A percentile compares a stretch with the other conserved stretches of the same genome.
Evolutionary conservation across 2,329 filamentous ascomycete genomes (phyloP).

Genomic region (Volutella citrinella): DNA sequence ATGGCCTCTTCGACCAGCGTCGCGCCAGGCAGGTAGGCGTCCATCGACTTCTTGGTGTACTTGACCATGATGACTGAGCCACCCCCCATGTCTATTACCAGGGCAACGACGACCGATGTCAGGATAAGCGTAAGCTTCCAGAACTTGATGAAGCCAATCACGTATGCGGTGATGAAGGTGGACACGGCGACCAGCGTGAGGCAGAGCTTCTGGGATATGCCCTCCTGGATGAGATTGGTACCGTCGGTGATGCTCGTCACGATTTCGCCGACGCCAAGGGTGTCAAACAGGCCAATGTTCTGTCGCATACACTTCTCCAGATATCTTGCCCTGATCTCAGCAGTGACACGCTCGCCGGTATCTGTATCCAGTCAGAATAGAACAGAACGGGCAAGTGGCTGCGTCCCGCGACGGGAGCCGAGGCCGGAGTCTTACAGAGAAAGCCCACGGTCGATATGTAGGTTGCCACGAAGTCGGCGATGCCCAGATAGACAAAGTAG

Average conservation of each 20-base stretch:
- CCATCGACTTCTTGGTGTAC: conserved; percentile 67
- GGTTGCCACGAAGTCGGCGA: conserved; percentile 69
- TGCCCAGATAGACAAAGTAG: conserved; percentile 77
- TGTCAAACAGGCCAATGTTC: conserved; percentile 50
- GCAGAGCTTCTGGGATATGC: conserved; percentile 76
- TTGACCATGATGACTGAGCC: conserved; percentile 67
- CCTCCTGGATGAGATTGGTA: conserved; percentile 80
- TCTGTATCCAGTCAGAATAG: conserved; percentile 7
- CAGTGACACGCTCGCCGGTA: conserved; percentile 31
- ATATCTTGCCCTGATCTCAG: conserved; percentile 39
- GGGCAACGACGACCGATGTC: conserved; percentile 68
- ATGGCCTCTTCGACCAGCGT: conserved; percentile 83
- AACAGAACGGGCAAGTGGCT: neutral
- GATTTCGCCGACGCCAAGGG: conserved; percentile 32
- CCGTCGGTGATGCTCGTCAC: conserved; percentile 65
- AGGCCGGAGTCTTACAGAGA: conserved; percentile 64
- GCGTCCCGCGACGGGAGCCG: neutral
- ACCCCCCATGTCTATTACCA: conserved; percentile 65
- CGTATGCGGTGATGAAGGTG: conserved; percentile 75
- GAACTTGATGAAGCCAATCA: conserved; percentile 78
- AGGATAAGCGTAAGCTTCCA: conserved; percentile 84
- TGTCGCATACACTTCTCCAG: conserved; percentile 43
- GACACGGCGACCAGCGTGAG: conserved; percentile 66
- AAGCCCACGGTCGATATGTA: conserved; percentile 81
- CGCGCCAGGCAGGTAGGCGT: conserved; percentile 73